phyloP scores from a whole-genome alignment of 441 rosid species.

The Corymbia calophylla region DNA sequence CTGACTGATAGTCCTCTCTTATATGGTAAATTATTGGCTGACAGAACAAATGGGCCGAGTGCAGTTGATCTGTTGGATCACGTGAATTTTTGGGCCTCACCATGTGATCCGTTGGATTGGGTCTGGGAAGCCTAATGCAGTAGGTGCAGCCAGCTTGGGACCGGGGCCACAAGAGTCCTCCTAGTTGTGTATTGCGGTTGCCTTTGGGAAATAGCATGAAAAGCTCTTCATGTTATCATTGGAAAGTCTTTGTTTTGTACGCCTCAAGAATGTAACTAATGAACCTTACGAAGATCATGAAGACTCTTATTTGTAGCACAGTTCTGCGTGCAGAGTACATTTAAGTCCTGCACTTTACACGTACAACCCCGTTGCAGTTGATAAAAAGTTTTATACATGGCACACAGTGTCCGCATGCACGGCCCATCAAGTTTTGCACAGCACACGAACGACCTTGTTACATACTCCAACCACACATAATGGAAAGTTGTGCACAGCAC shows the following conservation, averaged over 20 bases:
- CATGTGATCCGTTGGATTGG: neutral
- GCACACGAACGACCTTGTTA: neutral
- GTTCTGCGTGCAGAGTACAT: neutral
- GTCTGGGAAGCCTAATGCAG: neutral
- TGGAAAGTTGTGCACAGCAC: neutral
- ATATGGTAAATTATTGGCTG: neutral
- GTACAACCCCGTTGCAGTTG: neutral
- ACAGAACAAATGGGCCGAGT: neutral
- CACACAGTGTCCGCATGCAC: neutral
- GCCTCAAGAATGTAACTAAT: neutral
- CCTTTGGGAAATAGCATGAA: neutral
- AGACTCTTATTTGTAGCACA: neutral
- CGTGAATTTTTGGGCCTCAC: no score
- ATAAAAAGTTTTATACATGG: neutral
- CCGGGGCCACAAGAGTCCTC: neutral
- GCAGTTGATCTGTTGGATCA: neutral
- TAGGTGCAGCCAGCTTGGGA: neutral
- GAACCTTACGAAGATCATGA: neutral
- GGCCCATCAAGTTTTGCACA: neutral
- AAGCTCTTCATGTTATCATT: no score
- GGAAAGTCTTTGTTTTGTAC: neutral
- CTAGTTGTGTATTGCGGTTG: neutral
- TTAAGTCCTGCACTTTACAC: neutral
- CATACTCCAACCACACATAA: no score
- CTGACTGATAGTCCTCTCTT: neutral